Conservation (phyloP, 345 rosid species). For the Punica granatum region DNA sequence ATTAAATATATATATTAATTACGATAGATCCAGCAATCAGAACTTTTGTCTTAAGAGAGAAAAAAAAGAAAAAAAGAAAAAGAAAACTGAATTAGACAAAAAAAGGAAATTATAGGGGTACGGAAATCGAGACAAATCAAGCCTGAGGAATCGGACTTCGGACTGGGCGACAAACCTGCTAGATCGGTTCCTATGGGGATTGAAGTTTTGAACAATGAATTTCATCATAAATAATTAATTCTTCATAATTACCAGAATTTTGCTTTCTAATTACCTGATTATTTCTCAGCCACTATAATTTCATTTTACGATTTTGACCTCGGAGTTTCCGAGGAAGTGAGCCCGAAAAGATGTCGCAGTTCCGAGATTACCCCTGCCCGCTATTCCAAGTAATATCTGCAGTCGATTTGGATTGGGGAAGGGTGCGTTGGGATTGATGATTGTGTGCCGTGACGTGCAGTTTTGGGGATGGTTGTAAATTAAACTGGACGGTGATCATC, state of each 20-base stretch:
- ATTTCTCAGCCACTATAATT: too few species aligned
- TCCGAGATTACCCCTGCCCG: conserved; percentile 12
- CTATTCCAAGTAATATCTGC: conserved; percentile 7
- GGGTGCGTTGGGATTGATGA: conserved; percentile 18
- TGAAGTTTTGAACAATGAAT: too few species aligned
- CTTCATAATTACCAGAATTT: too few species aligned
- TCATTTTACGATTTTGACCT: conserved; percentile 17
- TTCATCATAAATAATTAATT: too few species aligned
- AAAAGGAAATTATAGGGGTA: too few species aligned
- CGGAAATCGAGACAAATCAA: conserved; percentile 18
- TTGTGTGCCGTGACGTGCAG: conserved; percentile 10
- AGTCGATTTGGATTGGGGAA: background rate
- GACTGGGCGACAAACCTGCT: conserved; percentile 41
- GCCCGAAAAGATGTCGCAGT: background rate
- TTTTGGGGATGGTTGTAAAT: conserved; percentile 12
- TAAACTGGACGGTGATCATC: conserved; percentile 13
- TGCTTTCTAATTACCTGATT: too few species aligned
- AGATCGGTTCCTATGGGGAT: conserved; percentile 38
- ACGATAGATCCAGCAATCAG: too few species aligned
- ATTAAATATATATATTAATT: too few species aligned
- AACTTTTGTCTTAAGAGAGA: too few species aligned
- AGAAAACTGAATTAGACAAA: too few species aligned
- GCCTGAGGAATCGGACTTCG: conserved; percentile 35
- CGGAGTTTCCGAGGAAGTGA: background rate
- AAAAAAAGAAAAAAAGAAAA: too few species aligned